These are phyloP conservation scores for Firmiana major DNA, from an alignment of 345 rosid species.

Conservation along the genomic window DNA sequence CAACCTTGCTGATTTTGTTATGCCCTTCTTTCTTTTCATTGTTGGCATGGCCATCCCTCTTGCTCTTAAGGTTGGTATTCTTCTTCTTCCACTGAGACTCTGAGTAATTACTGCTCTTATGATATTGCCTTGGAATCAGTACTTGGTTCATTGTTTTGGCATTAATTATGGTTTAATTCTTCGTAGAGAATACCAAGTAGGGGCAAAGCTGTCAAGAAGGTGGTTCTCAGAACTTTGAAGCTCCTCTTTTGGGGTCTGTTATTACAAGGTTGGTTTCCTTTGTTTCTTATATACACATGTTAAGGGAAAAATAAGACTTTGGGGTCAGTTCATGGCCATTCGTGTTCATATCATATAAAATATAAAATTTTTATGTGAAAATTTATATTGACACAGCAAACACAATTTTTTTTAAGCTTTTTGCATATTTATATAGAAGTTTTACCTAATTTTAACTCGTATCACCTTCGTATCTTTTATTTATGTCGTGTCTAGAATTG, in stretches of 20 bases:
- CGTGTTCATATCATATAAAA: no score
- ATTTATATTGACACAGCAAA: no score
- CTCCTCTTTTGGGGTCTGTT: slow-evolving; percentile 90
- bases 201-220: slow-evolving; percentile 49
- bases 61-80: slow-evolving; percentile 56
- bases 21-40: slow-evolving; percentile 91
- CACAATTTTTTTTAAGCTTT: no score
- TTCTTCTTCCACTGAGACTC: neutral
- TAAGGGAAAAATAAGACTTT: no score
- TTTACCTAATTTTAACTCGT: no score
- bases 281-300: no score
- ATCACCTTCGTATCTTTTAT: no score
- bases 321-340: no score
- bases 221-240: slow-evolving; percentile 60
- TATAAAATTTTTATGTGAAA: no score
- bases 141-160: neutral
- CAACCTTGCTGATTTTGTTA: slow-evolving; percentile 88
- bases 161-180: neutral
- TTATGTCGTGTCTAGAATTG: no score
- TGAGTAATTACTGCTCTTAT: neutral
- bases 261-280: slow-evolving; percentile 66
- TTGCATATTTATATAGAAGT: no score
- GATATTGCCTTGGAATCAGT: neutral
- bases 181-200: slow-evolving; percentile 48
- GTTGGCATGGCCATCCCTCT: slow-evolving; percentile 91